phyloP scores from a whole-genome alignment of 495 filamentous ascomycete genomes.

The Lophiotrema nucula region DNA sequence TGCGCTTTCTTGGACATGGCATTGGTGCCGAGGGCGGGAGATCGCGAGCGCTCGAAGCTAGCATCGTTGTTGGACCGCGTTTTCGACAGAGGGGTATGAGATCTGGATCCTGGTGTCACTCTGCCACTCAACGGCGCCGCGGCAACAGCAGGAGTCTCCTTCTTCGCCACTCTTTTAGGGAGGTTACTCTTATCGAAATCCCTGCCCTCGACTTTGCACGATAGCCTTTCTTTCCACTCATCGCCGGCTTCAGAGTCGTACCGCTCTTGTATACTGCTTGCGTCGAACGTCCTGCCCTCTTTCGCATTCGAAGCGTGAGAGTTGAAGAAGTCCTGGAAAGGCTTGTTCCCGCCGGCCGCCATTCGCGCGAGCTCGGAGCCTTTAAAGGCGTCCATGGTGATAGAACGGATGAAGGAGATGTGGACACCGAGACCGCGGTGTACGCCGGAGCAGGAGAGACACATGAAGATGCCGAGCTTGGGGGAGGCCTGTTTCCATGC shows the following conservation, averaged over 20 bases:
- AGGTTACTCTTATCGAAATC: conserved; percentile 69
- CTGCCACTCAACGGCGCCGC: conserved; percentile 19
- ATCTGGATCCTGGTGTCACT: conserved; percentile 36
- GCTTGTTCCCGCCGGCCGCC: conserved; percentile 79
- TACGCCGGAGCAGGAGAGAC: conserved; percentile 89
- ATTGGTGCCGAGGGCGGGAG: conserved; percentile 34
- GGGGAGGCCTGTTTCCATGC: conserved; percentile 58
- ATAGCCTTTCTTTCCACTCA: conserved; percentile 91
- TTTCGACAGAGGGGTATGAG: conserved; percentile 33
- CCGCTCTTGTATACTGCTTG: conserved; percentile 70
- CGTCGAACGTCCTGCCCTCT: conserved; percentile 63
- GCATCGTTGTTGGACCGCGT: conserved; percentile 38
- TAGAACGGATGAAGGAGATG: conserved; percentile 93
- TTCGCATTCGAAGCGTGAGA: conserved; percentile 62
- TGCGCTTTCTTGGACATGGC: conserved; percentile 51
- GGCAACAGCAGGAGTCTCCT: conserved; percentile 30
- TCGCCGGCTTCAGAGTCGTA: conserved; percentile 87
- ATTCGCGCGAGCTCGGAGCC: conserved; percentile 79
- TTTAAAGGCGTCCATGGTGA: conserved; percentile 99
- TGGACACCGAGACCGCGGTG: conserved; percentile 95
- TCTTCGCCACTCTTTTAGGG: conserved; percentile 41
- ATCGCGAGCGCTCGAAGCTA: conserved; percentile 28
- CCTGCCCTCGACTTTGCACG: conserved; percentile 76
- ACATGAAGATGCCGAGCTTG: conserved; percentile 90
- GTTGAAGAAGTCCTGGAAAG: conserved; percentile 84